Conservation (phyloP, 345 rosid species). For the Euphorbia lathyris region DNA sequence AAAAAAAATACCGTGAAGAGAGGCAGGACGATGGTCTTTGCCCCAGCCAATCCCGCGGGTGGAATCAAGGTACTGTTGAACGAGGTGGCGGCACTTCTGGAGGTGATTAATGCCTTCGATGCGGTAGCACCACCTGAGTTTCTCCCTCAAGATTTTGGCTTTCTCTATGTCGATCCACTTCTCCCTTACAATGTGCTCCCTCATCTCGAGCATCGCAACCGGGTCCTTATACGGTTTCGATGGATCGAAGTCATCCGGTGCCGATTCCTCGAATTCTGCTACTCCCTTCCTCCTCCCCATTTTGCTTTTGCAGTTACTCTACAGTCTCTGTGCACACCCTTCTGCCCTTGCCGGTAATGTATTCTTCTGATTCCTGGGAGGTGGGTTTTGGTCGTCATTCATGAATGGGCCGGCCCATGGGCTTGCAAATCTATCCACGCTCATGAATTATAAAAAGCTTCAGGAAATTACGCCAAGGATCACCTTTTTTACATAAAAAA, state of each 20-base stretch:
- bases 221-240: conserved; percentile 88
- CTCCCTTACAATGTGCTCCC: conserved; percentile 92
- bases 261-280: conserved; percentile 86
- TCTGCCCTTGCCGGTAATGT: neutral
- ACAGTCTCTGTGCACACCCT: neutral
- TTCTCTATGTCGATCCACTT: conserved; percentile 99
- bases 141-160: conserved; percentile 93
- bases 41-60: conserved; percentile 99
- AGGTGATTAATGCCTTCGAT: conserved; percentile 95
- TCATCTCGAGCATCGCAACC: conserved; percentile 97
- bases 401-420: neutral
- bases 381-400: neutral
- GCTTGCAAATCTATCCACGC: neutral
- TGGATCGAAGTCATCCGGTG: conserved; percentile 97
- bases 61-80: conserved; percentile 82
- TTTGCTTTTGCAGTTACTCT: conserved; percentile 1
- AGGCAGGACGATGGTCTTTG: conserved; percentile 90
- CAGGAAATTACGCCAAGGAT: too few species aligned
- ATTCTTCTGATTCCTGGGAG: neutral
- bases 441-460: too few species aligned
- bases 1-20: conserved; percentile 61
- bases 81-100: conserved; percentile 96
- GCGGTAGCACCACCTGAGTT: conserved; percentile 92
- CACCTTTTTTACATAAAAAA: too few species aligned
- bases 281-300: conserved; percentile 95